Percentiles rank a stretch among this genome's conserved stretches.
Evolutionary conservation across 2,329 filamentous ascomycete species (phyloP).

Genomic region (Hypoxylon sp.): DNA sequence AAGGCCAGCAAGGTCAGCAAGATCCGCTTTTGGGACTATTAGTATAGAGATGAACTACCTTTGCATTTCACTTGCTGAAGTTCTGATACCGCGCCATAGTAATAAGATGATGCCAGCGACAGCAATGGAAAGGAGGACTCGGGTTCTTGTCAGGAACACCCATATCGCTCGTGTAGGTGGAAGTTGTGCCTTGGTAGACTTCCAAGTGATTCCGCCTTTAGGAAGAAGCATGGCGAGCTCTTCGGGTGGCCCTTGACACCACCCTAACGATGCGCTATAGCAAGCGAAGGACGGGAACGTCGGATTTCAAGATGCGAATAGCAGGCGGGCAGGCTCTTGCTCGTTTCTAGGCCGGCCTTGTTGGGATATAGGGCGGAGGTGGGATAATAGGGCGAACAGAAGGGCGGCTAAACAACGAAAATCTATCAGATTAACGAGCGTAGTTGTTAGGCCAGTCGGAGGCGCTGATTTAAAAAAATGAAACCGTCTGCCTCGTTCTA

Average conservation of each 20-base stretch:
- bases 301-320: conserved; percentile 10
- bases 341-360: conserved; percentile 28
- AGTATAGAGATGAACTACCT: conserved; percentile 69
- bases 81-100: conserved; percentile 88
- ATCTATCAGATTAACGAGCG: conserved; percentile 36
- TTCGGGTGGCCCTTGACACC: conserved; percentile 59
- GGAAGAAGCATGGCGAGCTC: conserved; percentile 82
- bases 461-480: conserved; percentile 18
- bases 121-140: conserved; percentile 81
- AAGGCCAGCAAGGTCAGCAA: conserved; percentile 41
- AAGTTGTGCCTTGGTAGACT: conserved; percentile 83
- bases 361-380: conserved; percentile 22
- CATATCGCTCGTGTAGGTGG: conserved; percentile 81
- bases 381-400: conserved; percentile 20
- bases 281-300: conserved; percentile 30
- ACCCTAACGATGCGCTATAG: conserved; percentile 51
- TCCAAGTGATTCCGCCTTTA: conserved; percentile 93
- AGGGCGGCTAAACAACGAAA: conserved; percentile 25
- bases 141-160: conserved; percentile 79
- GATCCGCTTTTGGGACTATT: conserved; percentile 24
- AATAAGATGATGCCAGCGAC: conserved; percentile 79
- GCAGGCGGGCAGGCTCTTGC: conserved; percentile 25
- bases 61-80: conserved; percentile 88
- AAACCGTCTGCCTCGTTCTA: conserved; percentile 15
- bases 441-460: conserved; percentile 18